Conservation (phyloP, 208 protist species). For the Trypanosoma cruzi region DNA sequence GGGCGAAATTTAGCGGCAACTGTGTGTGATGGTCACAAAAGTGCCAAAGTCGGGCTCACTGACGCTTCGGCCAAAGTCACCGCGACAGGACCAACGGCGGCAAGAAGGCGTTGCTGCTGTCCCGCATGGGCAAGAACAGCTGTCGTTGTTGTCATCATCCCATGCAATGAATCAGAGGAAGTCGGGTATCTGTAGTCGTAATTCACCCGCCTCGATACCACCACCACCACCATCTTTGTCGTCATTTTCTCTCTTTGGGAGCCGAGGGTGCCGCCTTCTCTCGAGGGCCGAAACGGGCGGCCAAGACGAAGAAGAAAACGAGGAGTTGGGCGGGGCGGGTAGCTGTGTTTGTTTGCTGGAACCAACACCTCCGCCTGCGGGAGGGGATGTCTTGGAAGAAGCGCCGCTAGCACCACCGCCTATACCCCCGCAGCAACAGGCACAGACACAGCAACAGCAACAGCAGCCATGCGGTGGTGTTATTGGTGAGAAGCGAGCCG, state of each 20-base stretch:
- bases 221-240: background rate
- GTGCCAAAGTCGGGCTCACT: background rate
- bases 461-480: background rate
- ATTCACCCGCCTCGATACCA: background rate
- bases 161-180: background rate
- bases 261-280: background rate
- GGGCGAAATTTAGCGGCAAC: too few species aligned
- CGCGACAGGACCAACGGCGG: too few species aligned
- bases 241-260: background rate
- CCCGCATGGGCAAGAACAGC: background rate
- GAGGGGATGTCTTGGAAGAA: slow-evolving; percentile 3
- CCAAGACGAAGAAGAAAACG: background rate
- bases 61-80: background rate
- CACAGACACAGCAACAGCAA: background rate
- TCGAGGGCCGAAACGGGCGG: background rate
- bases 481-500: background rate
- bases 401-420: too few species aligned
- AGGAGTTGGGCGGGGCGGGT: slow-evolving; percentile 4
- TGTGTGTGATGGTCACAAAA: too few species aligned
- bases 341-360: slow-evolving; percentile 20
- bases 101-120: background rate
- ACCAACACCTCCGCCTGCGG: slow-evolving; percentile 21
- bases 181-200: background rate
- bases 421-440: background rate
- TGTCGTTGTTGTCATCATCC: background rate